Evolutionary conservation across 2,329 filamentous ascomycete species (phyloP).

Genomic region (Coniochaeta sp.): DNA sequence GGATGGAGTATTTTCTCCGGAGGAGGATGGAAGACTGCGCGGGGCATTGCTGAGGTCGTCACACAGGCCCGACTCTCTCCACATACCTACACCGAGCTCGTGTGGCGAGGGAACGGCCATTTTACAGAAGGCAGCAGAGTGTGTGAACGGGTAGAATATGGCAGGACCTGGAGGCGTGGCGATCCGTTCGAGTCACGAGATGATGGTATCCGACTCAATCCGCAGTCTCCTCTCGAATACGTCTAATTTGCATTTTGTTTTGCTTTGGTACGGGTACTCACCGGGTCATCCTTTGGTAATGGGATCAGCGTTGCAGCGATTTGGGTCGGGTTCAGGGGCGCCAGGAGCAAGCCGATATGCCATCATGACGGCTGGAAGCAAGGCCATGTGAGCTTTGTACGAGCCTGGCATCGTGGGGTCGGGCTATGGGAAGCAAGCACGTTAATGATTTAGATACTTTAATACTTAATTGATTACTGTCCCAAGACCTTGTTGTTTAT

Average conservation of each 20-base stretch:
- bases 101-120: no score
- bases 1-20: conserved; percentile 20
- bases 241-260: background rate
- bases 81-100: no score
- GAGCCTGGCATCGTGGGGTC: background rate
- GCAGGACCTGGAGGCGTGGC: background rate
- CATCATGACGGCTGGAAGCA: background rate
- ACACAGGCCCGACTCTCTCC: no score
- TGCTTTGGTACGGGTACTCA: background rate
- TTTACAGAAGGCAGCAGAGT: no score
- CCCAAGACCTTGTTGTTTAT: background rate
- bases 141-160: no score
- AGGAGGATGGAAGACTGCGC: conserved; percentile 20
- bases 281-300: background rate
- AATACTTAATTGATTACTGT: background rate
- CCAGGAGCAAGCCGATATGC: background rate
- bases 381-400: background rate
- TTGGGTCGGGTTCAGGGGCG: background rate
- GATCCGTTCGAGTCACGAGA: background rate
- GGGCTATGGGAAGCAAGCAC: background rate
- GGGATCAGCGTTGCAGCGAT: background rate
- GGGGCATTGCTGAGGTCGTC: background rate
- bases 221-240: background rate
- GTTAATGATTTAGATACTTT: background rate
- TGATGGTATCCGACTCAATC: background rate